Evolutionary conservation across 2,329 filamentous ascomycete genomes (phyloP).

Genomic region (Penicillium fuscoglaucum): DNA sequence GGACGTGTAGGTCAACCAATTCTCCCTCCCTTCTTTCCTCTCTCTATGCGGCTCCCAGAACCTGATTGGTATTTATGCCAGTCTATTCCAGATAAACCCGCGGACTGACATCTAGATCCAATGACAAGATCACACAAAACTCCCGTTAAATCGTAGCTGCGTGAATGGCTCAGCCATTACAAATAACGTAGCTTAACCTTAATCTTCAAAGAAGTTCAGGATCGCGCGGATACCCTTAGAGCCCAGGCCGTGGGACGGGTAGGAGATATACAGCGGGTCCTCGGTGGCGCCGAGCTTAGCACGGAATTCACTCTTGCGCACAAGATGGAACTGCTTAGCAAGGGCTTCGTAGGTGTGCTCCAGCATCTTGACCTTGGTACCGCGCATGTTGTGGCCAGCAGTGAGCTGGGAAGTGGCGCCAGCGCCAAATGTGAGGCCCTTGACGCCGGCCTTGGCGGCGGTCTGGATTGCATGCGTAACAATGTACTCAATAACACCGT

Average conservation of each 20-base stretch:
- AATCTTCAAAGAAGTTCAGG: constrained; percentile 81
- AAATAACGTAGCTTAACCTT: constrained; percentile 36
- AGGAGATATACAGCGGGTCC: constrained; percentile 85
- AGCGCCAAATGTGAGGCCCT: constrained; percentile 79
- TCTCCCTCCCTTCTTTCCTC: not conserved
- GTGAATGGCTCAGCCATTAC: not conserved
- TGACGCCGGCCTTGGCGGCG: constrained; percentile 59
- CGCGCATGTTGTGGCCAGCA: constrained; percentile 78
- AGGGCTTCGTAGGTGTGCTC: constrained; percentile 79
- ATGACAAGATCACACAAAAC: not conserved
- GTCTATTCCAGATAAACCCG: not conserved
- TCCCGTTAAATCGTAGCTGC: constrained; percentile 13
- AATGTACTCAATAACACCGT: constrained; percentile 80
- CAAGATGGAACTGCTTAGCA: constrained; percentile 77
- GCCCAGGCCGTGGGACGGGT: constrained; percentile 81
- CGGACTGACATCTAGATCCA: not conserved
- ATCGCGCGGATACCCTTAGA: constrained; percentile 81
- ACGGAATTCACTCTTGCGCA: constrained; percentile 83
- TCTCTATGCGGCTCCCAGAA: constrained; percentile 10
- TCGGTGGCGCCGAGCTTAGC: constrained; percentile 85
- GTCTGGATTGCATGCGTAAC: constrained; percentile 70
- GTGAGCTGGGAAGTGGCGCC: constrained; percentile 74
- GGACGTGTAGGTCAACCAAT: not conserved
- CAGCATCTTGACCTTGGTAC: constrained; percentile 76
- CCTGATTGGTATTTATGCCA: not conserved